Evolutionary conservation across 805 yeast species (phyloP).

Genomic region (Starmerella stigmatis): DNA sequence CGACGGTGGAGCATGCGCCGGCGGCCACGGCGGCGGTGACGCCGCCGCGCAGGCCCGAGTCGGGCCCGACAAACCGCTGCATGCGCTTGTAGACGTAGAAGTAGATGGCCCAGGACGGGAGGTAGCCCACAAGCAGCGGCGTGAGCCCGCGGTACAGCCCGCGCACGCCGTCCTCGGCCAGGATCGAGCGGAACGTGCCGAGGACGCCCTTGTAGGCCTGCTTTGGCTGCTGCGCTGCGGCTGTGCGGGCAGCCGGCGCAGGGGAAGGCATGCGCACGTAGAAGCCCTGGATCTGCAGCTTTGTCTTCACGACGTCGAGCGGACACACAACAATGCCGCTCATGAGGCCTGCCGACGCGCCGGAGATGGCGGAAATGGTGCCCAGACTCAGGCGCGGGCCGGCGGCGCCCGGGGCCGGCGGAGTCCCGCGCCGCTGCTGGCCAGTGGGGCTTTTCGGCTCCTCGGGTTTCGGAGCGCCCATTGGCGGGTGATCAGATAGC

Average conservation of each 20-base stretch:
- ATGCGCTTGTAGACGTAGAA: conserved; percentile 70
- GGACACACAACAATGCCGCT: conserved; percentile 92
- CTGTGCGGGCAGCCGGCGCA: no score
- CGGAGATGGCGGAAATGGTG: conserved; percentile 62
- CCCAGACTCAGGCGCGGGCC: conserved; percentile 7
- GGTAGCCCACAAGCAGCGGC: conserved; percentile 87
- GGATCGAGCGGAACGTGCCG: conserved; percentile 56
- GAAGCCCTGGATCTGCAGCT: conserved; percentile 83
- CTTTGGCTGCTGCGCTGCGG: no score
- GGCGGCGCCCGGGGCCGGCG: conserved; percentile 1
- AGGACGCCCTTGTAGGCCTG: conserved; percentile 23
- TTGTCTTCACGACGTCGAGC: conserved; percentile 86
- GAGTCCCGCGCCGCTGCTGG: neutral
- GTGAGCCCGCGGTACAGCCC: conserved; percentile 85
- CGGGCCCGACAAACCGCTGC: conserved; percentile 24
- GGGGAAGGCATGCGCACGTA: conserved; percentile 1
- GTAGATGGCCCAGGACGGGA: conserved; percentile 96
- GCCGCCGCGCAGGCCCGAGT: conserved; percentile 30
- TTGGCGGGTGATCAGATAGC: neutral
- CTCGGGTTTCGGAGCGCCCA: conserved; percentile 3
- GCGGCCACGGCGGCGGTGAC: conserved; percentile 67
- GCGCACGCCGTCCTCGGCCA: conserved; percentile 63
- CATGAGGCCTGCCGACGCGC: conserved; percentile 87
- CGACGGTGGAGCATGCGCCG: conserved; percentile 72
- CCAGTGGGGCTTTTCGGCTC: neutral